Evolutionary conservation across 2,329 filamentous ascomycete genomes (phyloP).

Genomic region (Helicocarpus griseus): DNA sequence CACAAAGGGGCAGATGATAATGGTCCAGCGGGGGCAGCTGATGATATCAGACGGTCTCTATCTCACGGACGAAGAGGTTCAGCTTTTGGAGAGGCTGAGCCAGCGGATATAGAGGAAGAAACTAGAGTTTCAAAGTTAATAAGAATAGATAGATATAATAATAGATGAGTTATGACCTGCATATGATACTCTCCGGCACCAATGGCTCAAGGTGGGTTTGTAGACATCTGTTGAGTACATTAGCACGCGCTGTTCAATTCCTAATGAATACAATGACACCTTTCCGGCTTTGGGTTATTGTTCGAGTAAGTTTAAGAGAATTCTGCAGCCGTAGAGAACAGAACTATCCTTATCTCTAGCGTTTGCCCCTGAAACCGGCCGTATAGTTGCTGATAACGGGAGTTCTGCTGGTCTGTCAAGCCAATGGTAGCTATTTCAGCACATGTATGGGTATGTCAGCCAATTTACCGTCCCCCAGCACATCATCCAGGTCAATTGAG

Average conservation of each 20-base stretch:
- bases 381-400: background rate
- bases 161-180: constrained; percentile 2
- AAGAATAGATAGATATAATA: constrained; percentile 6
- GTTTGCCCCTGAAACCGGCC: background rate
- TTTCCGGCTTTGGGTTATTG: background rate
- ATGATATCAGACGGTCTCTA: constrained; percentile 25
- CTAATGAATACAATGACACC: too few relatives aligned
- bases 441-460: too few relatives aligned
- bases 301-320: too few relatives aligned
- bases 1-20: constrained; percentile 14
- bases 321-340: too few relatives aligned
- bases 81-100: constrained; percentile 24
- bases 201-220: background rate
- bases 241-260: background rate
- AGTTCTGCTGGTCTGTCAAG: background rate
- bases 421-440: background rate
- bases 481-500: background rate
- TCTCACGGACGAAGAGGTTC: constrained; percentile 24
- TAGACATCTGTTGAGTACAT: background rate
- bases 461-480: background rate
- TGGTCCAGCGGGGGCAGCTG: constrained; percentile 22
- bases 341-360: background rate
- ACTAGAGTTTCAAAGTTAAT: background rate
- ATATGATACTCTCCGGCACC: background rate
- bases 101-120: constrained; percentile 19